Percentiles rank a stretch among this genome's conserved stretches.
Conservation (phyloP, 1,284 basidiomycete genomes). For the Microbotryomycetes sp. region DNA sequence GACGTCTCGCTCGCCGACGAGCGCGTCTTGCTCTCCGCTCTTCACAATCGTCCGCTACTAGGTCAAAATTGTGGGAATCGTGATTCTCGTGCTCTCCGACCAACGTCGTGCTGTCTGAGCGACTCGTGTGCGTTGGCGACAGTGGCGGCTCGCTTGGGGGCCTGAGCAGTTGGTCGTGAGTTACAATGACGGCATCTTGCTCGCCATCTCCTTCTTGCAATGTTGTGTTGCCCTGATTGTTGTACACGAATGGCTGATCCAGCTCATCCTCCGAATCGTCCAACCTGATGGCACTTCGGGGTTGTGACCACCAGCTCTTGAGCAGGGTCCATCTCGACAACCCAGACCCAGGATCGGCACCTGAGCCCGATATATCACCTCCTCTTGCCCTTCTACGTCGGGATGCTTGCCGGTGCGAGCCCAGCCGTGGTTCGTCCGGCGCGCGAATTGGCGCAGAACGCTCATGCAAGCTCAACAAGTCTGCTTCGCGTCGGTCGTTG, state of each 20-base stretch:
- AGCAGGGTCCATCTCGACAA: conserved; percentile 29
- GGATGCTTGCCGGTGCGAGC: neutral
- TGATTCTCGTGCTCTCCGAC: neutral
- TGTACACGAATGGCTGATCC: neutral
- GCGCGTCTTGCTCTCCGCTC: conserved; percentile 5
- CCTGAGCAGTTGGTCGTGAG: neutral
- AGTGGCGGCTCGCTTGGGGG: neutral
- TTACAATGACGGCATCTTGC: conserved; percentile 1
- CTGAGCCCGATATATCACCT: conserved; percentile 1
- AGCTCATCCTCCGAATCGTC: conserved; percentile 20
- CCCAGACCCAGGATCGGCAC: conserved; percentile 13
- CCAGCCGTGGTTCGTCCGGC: neutral
- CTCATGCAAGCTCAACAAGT: conserved; percentile 2
- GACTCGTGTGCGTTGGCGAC: conserved; percentile 5
- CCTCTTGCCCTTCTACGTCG: neutral
- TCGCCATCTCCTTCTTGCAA: conserved; percentile 3
- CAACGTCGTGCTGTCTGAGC: neutral
- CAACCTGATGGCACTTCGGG: conserved; percentile 15
- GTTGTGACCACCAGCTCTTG: conserved; percentile 25
- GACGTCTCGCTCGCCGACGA: neutral
- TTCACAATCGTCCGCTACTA: neutral
- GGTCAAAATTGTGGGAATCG: too few relatives aligned
- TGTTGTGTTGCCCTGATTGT: neutral
- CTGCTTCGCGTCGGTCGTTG: conserved; percentile 1
- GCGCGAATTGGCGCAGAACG: neutral